Conservation (phyloP, 345 rosid species). For the Moricandia arvensis region DNA sequence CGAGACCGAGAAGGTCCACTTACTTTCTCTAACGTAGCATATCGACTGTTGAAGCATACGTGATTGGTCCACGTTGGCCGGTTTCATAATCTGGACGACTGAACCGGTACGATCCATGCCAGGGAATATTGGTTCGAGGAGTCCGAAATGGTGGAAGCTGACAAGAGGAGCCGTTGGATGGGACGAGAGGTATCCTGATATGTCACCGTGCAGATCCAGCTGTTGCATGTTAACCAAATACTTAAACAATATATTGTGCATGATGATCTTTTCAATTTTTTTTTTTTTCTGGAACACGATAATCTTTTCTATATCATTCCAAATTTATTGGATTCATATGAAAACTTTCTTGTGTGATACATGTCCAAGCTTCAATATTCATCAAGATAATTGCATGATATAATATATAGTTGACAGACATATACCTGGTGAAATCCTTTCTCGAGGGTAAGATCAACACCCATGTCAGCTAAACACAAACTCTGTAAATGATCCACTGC, state of each 20-base stretch:
- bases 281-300: too few relatives aligned
- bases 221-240: constrained; percentile 14
- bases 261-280: too few relatives aligned
- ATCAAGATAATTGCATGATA: too few relatives aligned
- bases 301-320: background rate
- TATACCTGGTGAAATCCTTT: background rate
- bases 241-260: too few relatives aligned
- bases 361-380: too few relatives aligned
- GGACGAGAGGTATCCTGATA: constrained; percentile 4
- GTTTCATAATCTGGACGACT: constrained; percentile 6
- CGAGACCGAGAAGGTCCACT: background rate
- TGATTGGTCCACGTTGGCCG: constrained; percentile 51
- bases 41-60: constrained; percentile 60
- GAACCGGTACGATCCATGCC: background rate
- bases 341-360: background rate
- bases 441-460: background rate
- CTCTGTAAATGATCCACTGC: background rate
- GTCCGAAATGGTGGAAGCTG: background rate
- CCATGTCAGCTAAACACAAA: background rate
- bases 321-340: background rate
- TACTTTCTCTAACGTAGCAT: background rate
- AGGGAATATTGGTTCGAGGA: background rate
- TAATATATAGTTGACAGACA: background rate
- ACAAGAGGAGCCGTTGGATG: background rate
- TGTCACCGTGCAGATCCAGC: constrained; percentile 57